Conservation (phyloP, 2,329 filamentous ascomycete genomes). For the Chaetomiaceae sp. region DNA sequence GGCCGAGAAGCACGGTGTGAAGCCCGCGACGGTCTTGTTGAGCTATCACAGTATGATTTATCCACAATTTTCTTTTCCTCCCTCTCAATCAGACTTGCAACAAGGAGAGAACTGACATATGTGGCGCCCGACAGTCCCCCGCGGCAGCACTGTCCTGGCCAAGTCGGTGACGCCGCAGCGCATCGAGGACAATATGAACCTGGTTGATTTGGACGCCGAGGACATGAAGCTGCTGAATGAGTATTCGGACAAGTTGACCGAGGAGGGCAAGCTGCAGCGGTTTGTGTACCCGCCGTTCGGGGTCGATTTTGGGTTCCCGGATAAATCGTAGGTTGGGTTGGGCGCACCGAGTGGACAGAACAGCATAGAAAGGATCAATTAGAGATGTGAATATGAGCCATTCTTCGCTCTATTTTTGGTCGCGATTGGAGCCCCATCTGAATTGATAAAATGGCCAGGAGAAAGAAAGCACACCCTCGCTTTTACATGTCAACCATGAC, state of each 20-base stretch:
- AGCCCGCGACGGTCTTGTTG: slow-evolving; percentile 57
- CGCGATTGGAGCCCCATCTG: too few species aligned
- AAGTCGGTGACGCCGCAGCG: slow-evolving; percentile 64
- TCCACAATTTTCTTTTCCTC: not conserved
- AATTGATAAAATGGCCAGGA: too few species aligned
- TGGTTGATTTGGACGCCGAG: slow-evolving; percentile 58
- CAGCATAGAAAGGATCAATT: slow-evolving; percentile 2
- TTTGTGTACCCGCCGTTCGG: slow-evolving; percentile 66
- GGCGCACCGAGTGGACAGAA: not conserved
- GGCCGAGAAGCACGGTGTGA: slow-evolving; percentile 56
- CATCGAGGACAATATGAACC: slow-evolving; percentile 63
- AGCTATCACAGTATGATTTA: slow-evolving; percentile 62
- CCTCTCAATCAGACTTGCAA: too few species aligned
- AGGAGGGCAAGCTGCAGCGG: slow-evolving; percentile 48
- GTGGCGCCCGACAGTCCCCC: slow-evolving; percentile 60
- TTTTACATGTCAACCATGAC: slow-evolving; percentile 35
- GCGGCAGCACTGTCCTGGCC: slow-evolving; percentile 64
- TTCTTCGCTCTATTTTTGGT: not conserved
- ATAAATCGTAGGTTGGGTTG: slow-evolving; percentile 40
- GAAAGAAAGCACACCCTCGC: too few species aligned
- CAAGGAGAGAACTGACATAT: too few species aligned
- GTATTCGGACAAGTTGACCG: slow-evolving; percentile 46
- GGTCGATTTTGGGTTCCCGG: slow-evolving; percentile 65
- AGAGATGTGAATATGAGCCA: not conserved
- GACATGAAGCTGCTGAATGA: slow-evolving; percentile 53